phyloP scores from a whole-genome alignment of 225 moss, liverwort and hornwort species.

The Pleurozium schreberi region DNA sequence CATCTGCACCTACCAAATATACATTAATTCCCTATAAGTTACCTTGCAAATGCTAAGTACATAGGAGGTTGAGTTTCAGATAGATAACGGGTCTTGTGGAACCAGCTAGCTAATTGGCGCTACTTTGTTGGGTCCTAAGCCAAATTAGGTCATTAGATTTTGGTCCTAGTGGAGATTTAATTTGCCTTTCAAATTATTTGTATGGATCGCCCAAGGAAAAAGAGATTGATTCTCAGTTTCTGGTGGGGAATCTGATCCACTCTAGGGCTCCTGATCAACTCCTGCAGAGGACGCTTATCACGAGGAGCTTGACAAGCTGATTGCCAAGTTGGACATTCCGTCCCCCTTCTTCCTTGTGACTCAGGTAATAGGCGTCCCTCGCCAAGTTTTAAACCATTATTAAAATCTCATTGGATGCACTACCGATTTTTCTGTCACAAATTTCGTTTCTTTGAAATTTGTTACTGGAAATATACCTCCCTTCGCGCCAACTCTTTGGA shows the following conservation, averaged over 20 bases:
- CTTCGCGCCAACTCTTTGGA: not conserved
- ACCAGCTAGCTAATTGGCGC: too few species aligned
- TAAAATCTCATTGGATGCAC: not conserved
- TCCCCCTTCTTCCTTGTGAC: conserved; percentile 87
- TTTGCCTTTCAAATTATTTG: not conserved
- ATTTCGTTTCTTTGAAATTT: not conserved
- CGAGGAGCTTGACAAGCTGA: conserved; percentile 94
- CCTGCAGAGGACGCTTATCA: conserved; percentile 98
- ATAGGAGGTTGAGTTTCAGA: not conserved
- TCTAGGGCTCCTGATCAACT: conserved; percentile 83
- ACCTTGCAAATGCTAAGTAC: not conserved
- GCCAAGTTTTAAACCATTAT: not conserved
- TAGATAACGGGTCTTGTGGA: too few species aligned
- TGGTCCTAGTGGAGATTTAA: not conserved
- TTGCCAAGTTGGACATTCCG: conserved; percentile 60
- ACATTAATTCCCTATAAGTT: not conserved
- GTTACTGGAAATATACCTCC: not conserved
- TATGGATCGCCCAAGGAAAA: not conserved
- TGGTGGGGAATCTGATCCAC: conserved; percentile 62
- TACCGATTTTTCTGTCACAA: too few species aligned
- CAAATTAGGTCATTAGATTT: not conserved
- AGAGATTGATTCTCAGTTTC: conserved; percentile 39
- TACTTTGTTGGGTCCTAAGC: too few species aligned
- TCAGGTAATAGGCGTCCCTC: conserved; percentile 34
- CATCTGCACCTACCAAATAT: not conserved